phyloP scores from a whole-genome alignment of 192 early-diverging fungal genomes.

The Backusella mclennaniae region DNA sequence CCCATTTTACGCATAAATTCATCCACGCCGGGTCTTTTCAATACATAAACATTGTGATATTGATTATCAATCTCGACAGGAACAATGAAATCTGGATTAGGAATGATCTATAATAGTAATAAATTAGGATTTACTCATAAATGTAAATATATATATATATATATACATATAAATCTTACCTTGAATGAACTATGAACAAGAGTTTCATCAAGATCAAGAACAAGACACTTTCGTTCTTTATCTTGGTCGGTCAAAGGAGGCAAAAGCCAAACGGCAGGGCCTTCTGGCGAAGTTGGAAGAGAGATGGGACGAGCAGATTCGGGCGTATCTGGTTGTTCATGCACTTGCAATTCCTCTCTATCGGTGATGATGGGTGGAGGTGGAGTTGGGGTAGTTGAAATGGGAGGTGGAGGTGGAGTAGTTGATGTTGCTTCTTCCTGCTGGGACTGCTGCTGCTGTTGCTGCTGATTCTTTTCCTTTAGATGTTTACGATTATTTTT shows the following conservation, averaged over 20 bases:
- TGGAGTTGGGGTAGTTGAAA: background rate
- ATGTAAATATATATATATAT: background rate
- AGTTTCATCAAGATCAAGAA: slow-evolving; percentile 97
- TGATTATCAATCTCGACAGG: slow-evolving; percentile 81
- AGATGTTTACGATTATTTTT: background rate
- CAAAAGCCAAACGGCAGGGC: slow-evolving; percentile 48
- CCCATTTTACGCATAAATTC: slow-evolving; percentile 76
- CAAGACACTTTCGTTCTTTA: slow-evolving; percentile 83
- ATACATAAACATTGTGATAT: slow-evolving; percentile 82
- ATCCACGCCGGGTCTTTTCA: slow-evolving; percentile 87
- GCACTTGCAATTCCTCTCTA: background rate
- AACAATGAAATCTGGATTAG: slow-evolving; percentile 76
- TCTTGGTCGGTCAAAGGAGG: slow-evolving; percentile 69
- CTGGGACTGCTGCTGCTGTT: background rate
- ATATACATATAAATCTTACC: slow-evolving; percentile 32
- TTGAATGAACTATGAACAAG: slow-evolving; percentile 97
- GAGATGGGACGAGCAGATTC: slow-evolving; percentile 3
- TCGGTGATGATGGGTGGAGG: background rate
- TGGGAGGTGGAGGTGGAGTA: background rate
- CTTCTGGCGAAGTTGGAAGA: background rate
- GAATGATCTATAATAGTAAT: slow-evolving; percentile 19
- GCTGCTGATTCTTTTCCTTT: slow-evolving; percentile 8
- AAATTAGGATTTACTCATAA: background rate
- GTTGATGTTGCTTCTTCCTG: background rate
- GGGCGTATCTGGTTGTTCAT: background rate